These are phyloP conservation scores for Cercospora canescens DNA, from an alignment of 2,329 filamentous ascomycete genomes.

Conservation along the genomic window DNA sequence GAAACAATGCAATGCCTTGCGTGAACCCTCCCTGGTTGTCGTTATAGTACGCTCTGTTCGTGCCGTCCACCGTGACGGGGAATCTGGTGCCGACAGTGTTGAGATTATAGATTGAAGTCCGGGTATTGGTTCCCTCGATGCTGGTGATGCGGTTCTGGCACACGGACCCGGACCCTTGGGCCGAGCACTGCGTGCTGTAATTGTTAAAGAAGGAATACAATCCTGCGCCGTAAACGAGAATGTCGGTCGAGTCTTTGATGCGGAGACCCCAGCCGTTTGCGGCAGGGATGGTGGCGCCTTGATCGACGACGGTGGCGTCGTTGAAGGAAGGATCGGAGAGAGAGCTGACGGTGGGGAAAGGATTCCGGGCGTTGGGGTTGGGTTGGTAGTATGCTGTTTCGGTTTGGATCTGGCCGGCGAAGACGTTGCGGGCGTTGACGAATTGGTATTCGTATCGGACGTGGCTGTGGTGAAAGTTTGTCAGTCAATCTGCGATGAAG, in stretches of 20 bases:
- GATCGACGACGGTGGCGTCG: slow-evolving; percentile 41
- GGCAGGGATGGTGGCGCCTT: slow-evolving; percentile 33
- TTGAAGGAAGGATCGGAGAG: slow-evolving; percentile 70
- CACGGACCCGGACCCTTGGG: slow-evolving; percentile 38
- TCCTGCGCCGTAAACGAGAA: slow-evolving; percentile 64
- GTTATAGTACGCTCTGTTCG: slow-evolving; percentile 43
- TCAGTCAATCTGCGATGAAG: no score
- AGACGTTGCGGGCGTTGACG: slow-evolving; percentile 72
- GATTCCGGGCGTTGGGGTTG: slow-evolving; percentile 71
- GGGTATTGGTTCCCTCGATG: slow-evolving; percentile 42
- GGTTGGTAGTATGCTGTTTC: slow-evolving; percentile 87
- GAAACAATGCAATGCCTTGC: slow-evolving; percentile 45
- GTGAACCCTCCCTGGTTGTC: slow-evolving; percentile 52
- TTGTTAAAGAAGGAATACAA: slow-evolving; percentile 70
- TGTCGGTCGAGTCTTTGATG: slow-evolving; percentile 56
- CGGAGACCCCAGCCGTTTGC: slow-evolving; percentile 66
- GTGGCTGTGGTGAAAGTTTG: no score
- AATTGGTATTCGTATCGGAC: slow-evolving; percentile 79
- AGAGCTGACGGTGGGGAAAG: slow-evolving; percentile 60
- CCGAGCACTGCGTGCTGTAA: slow-evolving; percentile 51
- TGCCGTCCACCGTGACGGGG: slow-evolving; percentile 49
- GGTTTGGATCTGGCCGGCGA: slow-evolving; percentile 79
- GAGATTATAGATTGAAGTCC: slow-evolving; percentile 46
- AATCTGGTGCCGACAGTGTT: slow-evolving; percentile 40
- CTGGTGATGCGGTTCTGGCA: slow-evolving; percentile 54